Evolutionary conservation across 805 yeast species (phyloP), one percentile per base, ranked within the genome.

Genomic region (Kregervanrija pseudodelftensis): DNA sequence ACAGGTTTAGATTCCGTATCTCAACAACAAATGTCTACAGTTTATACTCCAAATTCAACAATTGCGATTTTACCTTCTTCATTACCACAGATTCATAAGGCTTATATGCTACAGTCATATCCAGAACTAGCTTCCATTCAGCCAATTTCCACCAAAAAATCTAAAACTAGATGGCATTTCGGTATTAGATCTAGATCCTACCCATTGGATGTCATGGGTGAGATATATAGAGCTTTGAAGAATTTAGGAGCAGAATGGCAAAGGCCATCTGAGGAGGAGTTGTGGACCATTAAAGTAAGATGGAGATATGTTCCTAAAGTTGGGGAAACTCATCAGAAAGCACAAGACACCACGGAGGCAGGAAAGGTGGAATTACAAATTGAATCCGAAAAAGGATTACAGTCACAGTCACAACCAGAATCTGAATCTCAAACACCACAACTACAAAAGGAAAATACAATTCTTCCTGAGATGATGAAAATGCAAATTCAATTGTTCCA

Each of bases 161-260:
- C 91, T 49, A 91, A 89, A 65, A 87, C 96, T 7, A 80, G 95
- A 65, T 93, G 99, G 99, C 99, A 93, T 70, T 93, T 93, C 60
- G 99, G 99, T 52, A 93, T 93, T 49, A 74, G 99, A 60, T 88
- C 96, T 8, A 75, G 97, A 57, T 87, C 96, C 1, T 93, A 93
- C 61, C 98, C 99, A 32, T 72, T 93, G 55, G 99, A 93, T 64
- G 99, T 93, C 3, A 93, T 93, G 98, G 96, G 97, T 28, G 99
- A 93, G 62, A 90, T 93, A 37, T 93, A 93, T 66, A 74, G 96
- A 39, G 98, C 98, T 1, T 72, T 93, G 60, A 86, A 86, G 65
- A 88, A 86, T 57, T 69, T 93, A 44, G 97, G 96, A 1, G 98
- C 98, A 0, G 97, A 93, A 64, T 93, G 98, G 98, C 86, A 93